Evolutionary conservation across 176 grass and related monocot species (phyloP).

Genomic region (Musa beccarii): DNA sequence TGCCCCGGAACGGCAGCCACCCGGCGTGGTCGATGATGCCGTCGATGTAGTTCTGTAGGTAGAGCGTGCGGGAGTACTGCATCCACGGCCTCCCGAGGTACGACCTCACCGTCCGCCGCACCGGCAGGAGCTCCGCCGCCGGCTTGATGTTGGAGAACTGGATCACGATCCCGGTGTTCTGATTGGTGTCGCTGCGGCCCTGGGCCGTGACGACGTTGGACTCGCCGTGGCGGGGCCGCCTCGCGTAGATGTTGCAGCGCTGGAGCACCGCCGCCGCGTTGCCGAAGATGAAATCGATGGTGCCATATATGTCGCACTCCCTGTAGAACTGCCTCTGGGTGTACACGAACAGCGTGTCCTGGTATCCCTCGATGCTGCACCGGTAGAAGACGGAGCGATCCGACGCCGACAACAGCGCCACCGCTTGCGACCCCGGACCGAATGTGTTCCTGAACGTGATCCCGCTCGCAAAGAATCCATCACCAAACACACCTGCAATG

Average conservation of each 20-base stretch:
- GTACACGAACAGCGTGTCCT: constrained; percentile 6
- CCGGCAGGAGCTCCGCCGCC: not conserved
- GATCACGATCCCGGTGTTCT: constrained; percentile 3
- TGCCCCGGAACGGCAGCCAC: not conserved
- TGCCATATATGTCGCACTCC: not conserved
- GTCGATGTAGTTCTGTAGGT: not conserved
- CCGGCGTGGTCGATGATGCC: not conserved
- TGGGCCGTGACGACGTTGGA: not conserved
- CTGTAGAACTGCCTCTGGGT: constrained; percentile 1
- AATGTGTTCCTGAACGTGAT: constrained; percentile 10
- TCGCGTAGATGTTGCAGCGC: constrained; percentile 3
- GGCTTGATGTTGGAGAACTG: not conserved
- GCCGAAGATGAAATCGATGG: constrained; percentile 8
- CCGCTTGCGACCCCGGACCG: not conserved
- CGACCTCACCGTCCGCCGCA: not conserved
- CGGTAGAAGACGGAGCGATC: not conserved
- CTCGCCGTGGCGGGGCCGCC: not conserved
- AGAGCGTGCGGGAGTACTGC: constrained; percentile 1
- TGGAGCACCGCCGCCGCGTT: not conserved
- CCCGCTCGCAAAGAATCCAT: not conserved
- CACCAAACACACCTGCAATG: not conserved
- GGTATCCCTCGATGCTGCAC: not conserved
- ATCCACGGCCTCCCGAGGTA: constrained; percentile 6
- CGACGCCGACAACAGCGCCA: not conserved
- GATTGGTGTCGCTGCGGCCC: not conserved